Evolutionary conservation across 2,329 filamentous ascomycete genomes (phyloP), one percentile per base, ranked within the genome.

Genomic region (Alternaria solani): DNA sequence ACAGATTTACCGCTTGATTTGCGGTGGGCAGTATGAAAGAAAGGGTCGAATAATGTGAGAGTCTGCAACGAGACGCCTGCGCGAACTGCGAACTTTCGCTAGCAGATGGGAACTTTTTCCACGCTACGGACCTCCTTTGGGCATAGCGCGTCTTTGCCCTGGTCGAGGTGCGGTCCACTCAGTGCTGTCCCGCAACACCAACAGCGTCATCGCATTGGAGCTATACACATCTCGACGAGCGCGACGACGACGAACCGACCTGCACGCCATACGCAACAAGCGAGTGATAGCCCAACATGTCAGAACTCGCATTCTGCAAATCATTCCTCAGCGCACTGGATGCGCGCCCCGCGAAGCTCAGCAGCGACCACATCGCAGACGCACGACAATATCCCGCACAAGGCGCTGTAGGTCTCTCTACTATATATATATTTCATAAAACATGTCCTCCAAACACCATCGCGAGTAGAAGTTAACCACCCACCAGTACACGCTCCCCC

Each of bases 311-410:
- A 51, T 98, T 97, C 79, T 91, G 93, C 70, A 93, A 91, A 80
- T 85, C 88, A 32, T 97, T 96, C 80, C 88, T 99, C 69, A 84
- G 89, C 53, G 86, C 88, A 23, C 87, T 98, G 64, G 93, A 96
- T 80, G 87, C 88, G 62, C 89, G 90, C 51, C 91, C 93, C 7
- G 79, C 89, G 71, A 96, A 94, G 83, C 87, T 98, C 65, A 88
- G 90, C n/a, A 84, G 91, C 66, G 93, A 98, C 79, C 91, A 97
- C 87, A 89, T 96, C 78, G 92, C 94, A 80, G 92, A 97, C 75
- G 88, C 92, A 51, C 89, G 89, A 71, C 88, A 85, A 67, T 94
- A 94, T 76, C 91, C 92, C 25, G 83, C 91, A 26, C 88, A 91
- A 63, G 85, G 88, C 66, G 90, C 93, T 16, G 94, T 97, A 86